A percentile compares a stretch with the other conserved stretches of the same genome.
These are phyloP conservation scores for Leccinum subfulvum DNA, from an alignment of 1,284 basidiomycete genomes.

Conservation along the genomic window DNA sequence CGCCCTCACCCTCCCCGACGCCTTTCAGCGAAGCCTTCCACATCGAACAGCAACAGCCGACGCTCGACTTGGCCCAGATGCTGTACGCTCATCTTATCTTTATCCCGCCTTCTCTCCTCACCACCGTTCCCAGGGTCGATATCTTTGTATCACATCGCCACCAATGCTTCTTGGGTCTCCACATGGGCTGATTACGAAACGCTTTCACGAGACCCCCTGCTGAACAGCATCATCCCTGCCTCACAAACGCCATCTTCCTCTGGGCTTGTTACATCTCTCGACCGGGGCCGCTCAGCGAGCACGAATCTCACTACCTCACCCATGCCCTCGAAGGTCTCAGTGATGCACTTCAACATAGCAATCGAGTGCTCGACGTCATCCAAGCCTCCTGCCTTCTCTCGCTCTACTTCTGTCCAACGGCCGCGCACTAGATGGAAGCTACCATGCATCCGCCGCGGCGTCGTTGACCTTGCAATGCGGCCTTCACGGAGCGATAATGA, in stretches of 20 bases:
- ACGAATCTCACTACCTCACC: slow-evolving; percentile 66
- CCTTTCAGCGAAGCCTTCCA: slow-evolving; percentile 53
- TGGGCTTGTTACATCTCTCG: slow-evolving; percentile 79
- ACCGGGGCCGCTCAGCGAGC: slow-evolving; percentile 61
- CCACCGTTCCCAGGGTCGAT: slow-evolving; percentile 49
- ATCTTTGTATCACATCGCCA: slow-evolving; percentile 74
- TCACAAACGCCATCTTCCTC: slow-evolving; percentile 76
- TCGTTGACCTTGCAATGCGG: no score
- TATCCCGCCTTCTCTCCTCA: slow-evolving; percentile 13
- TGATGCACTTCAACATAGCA: slow-evolving; percentile 54
- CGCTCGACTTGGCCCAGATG: slow-evolving; percentile 62
- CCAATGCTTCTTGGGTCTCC: slow-evolving; percentile 67
- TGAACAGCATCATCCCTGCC: slow-evolving; percentile 67
- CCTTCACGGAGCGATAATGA: no score
- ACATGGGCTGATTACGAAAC: slow-evolving; percentile 62
- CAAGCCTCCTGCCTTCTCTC: slow-evolving; percentile 28
- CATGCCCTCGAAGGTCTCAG: slow-evolving; percentile 57
- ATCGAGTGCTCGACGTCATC: slow-evolving; percentile 64
- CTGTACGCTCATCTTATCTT: slow-evolving; percentile 46
- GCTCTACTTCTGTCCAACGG: no score
- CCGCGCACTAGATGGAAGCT: no score
- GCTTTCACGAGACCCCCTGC: slow-evolving; percentile 48
- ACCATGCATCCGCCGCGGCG: no score
- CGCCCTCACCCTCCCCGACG: slow-evolving; percentile 39
- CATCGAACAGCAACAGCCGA: slow-evolving; percentile 52